Evolutionary conservation across 169 alveolate species (phyloP).

Genomic region (Eimeria maxima): DNA sequence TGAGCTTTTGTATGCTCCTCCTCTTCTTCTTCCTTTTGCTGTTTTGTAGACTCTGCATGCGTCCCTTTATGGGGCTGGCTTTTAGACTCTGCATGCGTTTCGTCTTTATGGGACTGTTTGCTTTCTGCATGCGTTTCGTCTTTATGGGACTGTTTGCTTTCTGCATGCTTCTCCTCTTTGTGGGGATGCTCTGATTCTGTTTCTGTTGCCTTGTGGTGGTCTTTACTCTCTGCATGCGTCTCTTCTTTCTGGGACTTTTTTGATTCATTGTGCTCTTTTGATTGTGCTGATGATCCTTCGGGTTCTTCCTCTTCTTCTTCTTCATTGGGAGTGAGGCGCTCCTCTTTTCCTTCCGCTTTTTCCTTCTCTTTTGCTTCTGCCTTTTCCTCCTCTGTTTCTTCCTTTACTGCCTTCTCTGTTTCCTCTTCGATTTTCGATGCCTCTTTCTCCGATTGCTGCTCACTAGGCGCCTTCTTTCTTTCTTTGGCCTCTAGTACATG

Average conservation of each 20-base stretch:
- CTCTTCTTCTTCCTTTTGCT: neutral
- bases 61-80: neutral
- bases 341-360: neutral
- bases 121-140: neutral
- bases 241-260: neutral
- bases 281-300: neutral
- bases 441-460: neutral
- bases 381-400: neutral
- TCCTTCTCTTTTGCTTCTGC: neutral
- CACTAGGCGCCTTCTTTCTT: neutral
- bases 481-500: neutral
- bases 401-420: neutral
- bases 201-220: neutral
- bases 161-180: neutral
- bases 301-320: neutral
- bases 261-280: neutral
- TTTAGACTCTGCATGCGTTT: neutral
- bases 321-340: neutral
- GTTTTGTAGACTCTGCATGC: neutral
- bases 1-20: neutral
- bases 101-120: neutral
- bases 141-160: too few relatives aligned
- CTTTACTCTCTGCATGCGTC: neutral
- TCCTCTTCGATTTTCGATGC: constrained; percentile 3
- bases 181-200: neutral